These are phyloP conservation scores for Oropetium thomaeum DNA, from an alignment of 176 grass and related monocot genomes.

Conservation along the genomic window DNA sequence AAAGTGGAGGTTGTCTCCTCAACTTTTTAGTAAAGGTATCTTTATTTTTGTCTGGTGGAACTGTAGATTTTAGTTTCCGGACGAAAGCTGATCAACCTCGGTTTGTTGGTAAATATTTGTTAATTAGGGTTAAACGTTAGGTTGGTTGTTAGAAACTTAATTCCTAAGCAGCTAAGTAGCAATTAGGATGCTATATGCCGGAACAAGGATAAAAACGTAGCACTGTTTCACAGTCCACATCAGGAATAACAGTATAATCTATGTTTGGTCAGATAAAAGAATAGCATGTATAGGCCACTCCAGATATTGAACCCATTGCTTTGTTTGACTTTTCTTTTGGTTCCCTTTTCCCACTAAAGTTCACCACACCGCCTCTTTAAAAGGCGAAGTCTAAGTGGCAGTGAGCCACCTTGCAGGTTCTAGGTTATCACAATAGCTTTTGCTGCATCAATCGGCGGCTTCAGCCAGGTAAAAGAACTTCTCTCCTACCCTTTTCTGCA, in stretches of 20 bases:
- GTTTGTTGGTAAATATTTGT: constrained; percentile 10
- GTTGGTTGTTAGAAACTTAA: constrained; percentile 18
- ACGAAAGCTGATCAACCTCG: neutral
- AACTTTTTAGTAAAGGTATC: constrained; percentile 16
- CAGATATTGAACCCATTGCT: neutral
- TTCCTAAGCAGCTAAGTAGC: constrained; percentile 1
- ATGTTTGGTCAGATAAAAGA: constrained; percentile 10
- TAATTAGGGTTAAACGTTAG: neutral
- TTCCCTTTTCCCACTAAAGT: constrained; percentile 23
- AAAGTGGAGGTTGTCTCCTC: constrained; percentile 31
- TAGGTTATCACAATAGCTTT: constrained; percentile 24
- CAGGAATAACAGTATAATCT: constrained; percentile 2
- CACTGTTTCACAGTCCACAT: neutral
- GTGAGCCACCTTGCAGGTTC: constrained; percentile 28
- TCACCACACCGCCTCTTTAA: constrained; percentile 10
- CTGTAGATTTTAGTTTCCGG: neutral
- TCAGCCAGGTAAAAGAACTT: neutral
- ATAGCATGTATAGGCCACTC: neutral
- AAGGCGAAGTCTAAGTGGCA: too few species aligned
- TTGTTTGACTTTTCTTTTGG: constrained; percentile 8
- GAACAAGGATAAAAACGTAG: constrained; percentile 7
- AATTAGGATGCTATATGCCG: neutral
- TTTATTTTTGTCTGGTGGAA: constrained; percentile 5
- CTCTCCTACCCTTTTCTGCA: neutral
- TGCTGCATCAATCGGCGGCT: constrained; percentile 4